These are phyloP conservation scores for Colletotrichum cereale DNA, from an alignment of 2,329 filamentous ascomycete species.

Conservation along the genomic window DNA sequence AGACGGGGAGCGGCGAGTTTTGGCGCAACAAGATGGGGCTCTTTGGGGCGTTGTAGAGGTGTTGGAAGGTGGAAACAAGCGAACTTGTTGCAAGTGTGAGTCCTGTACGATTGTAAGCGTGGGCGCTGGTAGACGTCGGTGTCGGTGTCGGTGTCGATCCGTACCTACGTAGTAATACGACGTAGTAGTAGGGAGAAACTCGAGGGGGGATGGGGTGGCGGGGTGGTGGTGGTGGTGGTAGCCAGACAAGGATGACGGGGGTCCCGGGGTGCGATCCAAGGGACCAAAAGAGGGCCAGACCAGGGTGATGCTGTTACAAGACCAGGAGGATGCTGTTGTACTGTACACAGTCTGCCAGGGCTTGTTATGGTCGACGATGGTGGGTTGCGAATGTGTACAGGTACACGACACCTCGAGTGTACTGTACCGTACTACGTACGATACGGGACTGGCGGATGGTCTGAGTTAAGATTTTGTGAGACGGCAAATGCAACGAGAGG, in stretches of 20 bases:
- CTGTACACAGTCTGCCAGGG: neutral
- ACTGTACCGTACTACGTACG: too few species aligned
- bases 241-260: conserved; percentile 24
- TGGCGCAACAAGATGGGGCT: neutral
- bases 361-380: neutral
- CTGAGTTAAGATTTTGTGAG: conserved; percentile 28
- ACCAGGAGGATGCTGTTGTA: neutral
- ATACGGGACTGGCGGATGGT: neutral
- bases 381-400: neutral
- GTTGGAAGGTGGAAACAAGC: neutral
- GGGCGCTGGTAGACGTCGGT: neutral
- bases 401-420: too few species aligned
- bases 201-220: conserved; percentile 14
- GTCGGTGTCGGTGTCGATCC: neutral
- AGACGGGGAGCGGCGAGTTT: conserved; percentile 1
- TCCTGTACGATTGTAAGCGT: neutral
- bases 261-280: conserved; percentile 26
- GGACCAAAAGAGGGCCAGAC: neutral
- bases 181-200: neutral
- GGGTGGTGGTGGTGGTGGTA: conserved; percentile 9
- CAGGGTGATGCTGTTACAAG: neutral
- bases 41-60: neutral
- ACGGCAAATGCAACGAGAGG: conserved; percentile 37
- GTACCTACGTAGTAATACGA: too few species aligned
- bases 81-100: neutral